Evolutionary conservation across 2,329 filamentous ascomycete genomes (phyloP).

Genomic region (Leptographium wingfieldii): DNA sequence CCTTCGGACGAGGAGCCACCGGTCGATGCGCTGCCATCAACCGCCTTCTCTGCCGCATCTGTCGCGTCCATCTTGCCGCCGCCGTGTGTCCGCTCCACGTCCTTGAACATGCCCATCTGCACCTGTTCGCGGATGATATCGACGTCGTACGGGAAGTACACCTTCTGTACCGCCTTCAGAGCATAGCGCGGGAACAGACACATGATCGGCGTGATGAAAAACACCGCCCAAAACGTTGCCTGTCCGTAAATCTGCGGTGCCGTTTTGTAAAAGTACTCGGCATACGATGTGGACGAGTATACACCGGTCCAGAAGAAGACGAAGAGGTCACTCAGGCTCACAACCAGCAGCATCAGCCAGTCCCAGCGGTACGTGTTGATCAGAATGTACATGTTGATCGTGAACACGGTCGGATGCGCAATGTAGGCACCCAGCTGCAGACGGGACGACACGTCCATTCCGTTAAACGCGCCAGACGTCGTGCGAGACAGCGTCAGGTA

Average conservation of each 20-base stretch:
- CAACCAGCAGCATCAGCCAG: constrained; percentile 82
- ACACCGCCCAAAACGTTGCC: constrained; percentile 76
- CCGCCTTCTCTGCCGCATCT: constrained; percentile 29
- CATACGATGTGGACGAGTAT: constrained; percentile 46
- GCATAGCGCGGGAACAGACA: constrained; percentile 80
- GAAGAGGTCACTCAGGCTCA: constrained; percentile 68
- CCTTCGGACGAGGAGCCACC: constrained; percentile 40
- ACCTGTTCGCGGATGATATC: constrained; percentile 95
- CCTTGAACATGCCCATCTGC: constrained; percentile 66
- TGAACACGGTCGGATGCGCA: constrained; percentile 68
- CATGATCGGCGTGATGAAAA: constrained; percentile 65
- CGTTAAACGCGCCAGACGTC: constrained; percentile 57
- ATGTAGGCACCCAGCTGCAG: constrained; percentile 79
- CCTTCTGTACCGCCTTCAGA: constrained; percentile 81
- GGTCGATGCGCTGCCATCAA: constrained; percentile 23
- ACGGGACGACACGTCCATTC: constrained; percentile 65
- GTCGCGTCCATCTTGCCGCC: constrained; percentile 6
- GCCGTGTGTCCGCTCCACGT: constrained; percentile 35
- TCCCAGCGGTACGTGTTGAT: constrained; percentile 98
- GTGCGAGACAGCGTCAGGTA: constrained; percentile 65
- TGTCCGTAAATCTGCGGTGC: constrained; percentile 68
- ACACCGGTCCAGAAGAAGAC: constrained; percentile 95
- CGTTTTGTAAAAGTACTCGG: constrained; percentile 56
- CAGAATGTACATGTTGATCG: constrained; percentile 88
- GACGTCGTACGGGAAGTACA: constrained; percentile 84